Evolutionary conservation across 208 protist genomes (phyloP), one percentile per base, ranked within the genome.

Genomic region (Leishmania amazonensis): DNA sequence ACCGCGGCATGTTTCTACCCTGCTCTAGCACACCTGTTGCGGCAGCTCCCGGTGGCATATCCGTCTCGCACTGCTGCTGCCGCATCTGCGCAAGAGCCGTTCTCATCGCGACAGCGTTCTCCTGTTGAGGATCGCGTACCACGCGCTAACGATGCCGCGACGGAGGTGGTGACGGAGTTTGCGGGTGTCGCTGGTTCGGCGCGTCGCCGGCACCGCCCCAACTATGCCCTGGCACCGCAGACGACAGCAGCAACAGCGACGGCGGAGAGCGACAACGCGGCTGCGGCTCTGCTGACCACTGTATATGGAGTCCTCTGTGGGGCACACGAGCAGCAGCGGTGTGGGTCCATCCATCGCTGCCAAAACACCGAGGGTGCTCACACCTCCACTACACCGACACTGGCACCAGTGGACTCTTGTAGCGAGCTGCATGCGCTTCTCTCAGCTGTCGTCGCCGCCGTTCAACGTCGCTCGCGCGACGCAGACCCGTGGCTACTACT

Each of bases 1-100:
- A 85, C 81, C 6, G 76, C 81, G 1, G 68, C 42, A n/a, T 85
- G 81, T 60, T 85, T 85, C 71, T 85, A 85, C 31, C 81, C 81
- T 11, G 65, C 72, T 24, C 81, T 85, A 8, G 65, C 35, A 24
- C 42, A 15, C 21, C 24, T 77, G 42, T 19, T 76, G 42, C 21
- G 53, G 4, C 53, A 75, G 53, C 35, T 38, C 47, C 35, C 31
- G 49, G 40, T 28, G 9, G 5, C 76, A 49, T 24, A 21, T 24
- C 45, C 45, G 70, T 35, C 78, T 8, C 11, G 53, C 9, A 2
- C 47, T 8, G 21, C 31, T 31, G 35, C 67, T 38, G 58, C 21
- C 40, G 9, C 38, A n/a, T 28, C 47, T 42, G 54, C 68, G 40
- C 42, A 67, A 58, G 40, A 72, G 67, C 2, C 40, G 2, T 24